Conservation (phyloP, 495 filamentous ascomycete genomes). For the Aspergillus bertholletiae region DNA sequence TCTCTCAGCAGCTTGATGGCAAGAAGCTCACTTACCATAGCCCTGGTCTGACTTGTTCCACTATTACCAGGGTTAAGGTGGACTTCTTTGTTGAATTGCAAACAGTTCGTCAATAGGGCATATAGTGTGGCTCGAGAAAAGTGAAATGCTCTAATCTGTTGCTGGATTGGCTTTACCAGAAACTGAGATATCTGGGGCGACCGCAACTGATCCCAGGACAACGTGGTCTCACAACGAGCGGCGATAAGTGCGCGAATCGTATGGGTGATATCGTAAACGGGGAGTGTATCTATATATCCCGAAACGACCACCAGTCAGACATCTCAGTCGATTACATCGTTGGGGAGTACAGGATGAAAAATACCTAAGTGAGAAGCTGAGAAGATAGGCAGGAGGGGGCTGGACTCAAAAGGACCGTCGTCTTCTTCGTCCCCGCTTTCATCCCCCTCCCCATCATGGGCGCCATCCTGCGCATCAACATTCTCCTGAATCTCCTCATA, state of each 20-base stretch:
- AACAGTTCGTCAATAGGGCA: constrained; percentile 84
- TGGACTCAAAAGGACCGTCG: constrained; percentile 51
- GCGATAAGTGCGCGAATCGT: constrained; percentile 78
- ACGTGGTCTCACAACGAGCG: constrained; percentile 79
- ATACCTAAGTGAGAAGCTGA: constrained; percentile 75
- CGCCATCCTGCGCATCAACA: constrained; percentile 32
- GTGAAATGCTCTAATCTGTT: constrained; percentile 73
- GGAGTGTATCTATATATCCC: constrained; percentile 58
- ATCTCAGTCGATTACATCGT: background rate
- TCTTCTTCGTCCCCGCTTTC: constrained; percentile 52
- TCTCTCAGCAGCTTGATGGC: constrained; percentile 87
- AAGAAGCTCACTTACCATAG: constrained; percentile 86
- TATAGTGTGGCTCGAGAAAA: constrained; percentile 85
- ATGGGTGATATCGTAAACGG: constrained; percentile 87
- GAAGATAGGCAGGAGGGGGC: constrained; percentile 76
- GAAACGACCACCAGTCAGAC: background rate
- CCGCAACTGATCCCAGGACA: constrained; percentile 93
- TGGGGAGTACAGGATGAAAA: background rate
- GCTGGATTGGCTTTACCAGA: constrained; percentile 85
- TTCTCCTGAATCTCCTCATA: constrained; percentile 32
- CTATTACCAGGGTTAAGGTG: constrained; percentile 76
- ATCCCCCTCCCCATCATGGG: constrained; percentile 36
- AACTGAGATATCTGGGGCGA: constrained; percentile 96
- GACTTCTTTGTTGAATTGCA: constrained; percentile 88
- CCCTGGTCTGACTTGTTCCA: constrained; percentile 75